These are phyloP conservation scores for Xylaria sp. DNA, from an alignment of 2,329 filamentous ascomycete species.

Conservation along the genomic window DNA sequence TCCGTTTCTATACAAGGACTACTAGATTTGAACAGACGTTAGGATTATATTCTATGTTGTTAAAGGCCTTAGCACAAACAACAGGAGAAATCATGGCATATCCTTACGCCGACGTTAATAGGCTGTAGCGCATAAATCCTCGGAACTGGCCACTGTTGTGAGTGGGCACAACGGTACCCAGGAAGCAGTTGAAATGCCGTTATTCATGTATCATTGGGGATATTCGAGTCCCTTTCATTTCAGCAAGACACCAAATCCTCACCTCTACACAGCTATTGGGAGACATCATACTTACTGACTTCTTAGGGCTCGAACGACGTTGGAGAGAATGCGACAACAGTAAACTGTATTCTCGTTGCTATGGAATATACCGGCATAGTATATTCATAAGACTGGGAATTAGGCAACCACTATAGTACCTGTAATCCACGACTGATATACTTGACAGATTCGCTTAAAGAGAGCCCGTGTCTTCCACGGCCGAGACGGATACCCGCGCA, in stretches of 20 bases:
- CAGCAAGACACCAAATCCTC: too few species aligned
- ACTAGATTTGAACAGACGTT: background rate
- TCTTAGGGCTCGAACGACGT: constrained; percentile 28
- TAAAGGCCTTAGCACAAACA: background rate
- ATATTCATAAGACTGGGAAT: constrained; percentile 57
- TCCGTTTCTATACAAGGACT: background rate
- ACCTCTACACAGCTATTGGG: background rate
- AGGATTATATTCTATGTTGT: background rate
- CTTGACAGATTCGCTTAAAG: background rate
- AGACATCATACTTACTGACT: background rate
- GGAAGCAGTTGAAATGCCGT: constrained; percentile 45
- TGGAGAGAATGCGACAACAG: too few species aligned
- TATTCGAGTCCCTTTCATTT: too few species aligned
- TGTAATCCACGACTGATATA: background rate
- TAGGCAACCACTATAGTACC: constrained; percentile 5
- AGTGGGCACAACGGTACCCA: constrained; percentile 42
- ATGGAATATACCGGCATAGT: too few species aligned
- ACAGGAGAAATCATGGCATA: background rate
- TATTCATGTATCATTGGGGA: background rate
- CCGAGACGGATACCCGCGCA: too few species aligned
- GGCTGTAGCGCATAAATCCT: constrained; percentile 51
- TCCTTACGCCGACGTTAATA: constrained; percentile 50
- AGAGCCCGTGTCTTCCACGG: too few species aligned
- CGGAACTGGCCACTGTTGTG: constrained; percentile 45
- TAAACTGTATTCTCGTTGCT: too few species aligned